Evolutionary conservation across 192 early-diverging fungal genomes (phyloP).

Genomic region (Fimicolochytrium jonesii): DNA sequence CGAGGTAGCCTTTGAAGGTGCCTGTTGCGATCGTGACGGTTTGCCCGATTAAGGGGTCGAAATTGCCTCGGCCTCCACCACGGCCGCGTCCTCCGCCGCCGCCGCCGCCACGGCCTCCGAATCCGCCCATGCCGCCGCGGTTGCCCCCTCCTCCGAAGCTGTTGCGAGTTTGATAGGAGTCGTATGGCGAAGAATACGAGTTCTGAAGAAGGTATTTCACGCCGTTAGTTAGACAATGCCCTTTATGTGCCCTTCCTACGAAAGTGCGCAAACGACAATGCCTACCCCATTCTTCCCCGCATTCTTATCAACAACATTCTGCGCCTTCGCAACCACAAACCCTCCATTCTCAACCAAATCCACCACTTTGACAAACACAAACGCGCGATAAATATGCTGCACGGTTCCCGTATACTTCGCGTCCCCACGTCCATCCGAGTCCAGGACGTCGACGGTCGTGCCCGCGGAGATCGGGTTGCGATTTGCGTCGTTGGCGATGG

Average conservation of each 20-base stretch:
- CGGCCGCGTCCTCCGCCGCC: conserved; percentile 25
- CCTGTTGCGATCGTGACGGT: conserved; percentile 83
- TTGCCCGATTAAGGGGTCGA: conserved; percentile 57
- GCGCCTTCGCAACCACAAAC: conserved; percentile 68
- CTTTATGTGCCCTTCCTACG: too few species aligned
- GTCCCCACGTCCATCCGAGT: conserved; percentile 29
- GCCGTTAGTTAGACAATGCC: too few species aligned
- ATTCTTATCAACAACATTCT: conserved; percentile 53
- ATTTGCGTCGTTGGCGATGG: conserved; percentile 47
- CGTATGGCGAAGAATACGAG: too few species aligned
- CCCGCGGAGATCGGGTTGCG: conserved; percentile 52
- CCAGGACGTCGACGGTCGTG: conserved; percentile 70
- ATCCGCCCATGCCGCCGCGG: too few species aligned
- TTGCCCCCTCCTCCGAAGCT: neutral
- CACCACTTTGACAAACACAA: conserved; percentile 75
- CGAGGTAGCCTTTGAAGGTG: conserved; percentile 95
- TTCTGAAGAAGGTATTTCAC: too few species aligned
- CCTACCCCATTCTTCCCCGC: too few species aligned
- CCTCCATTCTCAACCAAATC: conserved; percentile 70
- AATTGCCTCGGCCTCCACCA: conserved; percentile 36
- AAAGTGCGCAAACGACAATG: too few species aligned
- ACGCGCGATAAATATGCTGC: conserved; percentile 75
- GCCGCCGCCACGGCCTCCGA: conserved; percentile 32
- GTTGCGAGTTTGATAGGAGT: too few species aligned
- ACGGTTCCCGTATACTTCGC: conserved; percentile 54